A percentile compares a stretch with the other conserved stretches of the same genome.
Conservation (phyloP, 176 grass and related monocot species). For the Zizania latifolia region DNA sequence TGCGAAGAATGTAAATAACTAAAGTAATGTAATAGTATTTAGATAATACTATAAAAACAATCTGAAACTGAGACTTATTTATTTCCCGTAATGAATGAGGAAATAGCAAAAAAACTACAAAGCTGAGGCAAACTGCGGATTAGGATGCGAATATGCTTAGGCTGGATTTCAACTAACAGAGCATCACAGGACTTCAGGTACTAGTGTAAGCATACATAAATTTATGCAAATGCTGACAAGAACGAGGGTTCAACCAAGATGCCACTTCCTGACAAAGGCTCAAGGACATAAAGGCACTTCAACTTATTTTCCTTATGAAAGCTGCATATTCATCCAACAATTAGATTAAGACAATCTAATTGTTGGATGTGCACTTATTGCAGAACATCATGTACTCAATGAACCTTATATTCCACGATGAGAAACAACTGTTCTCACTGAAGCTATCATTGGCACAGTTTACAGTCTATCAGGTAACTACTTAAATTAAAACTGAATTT, state of each 20-base stretch:
- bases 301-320: background rate
- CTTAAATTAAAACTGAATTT: constrained; percentile 1
- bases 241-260: background rate
- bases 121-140: background rate
- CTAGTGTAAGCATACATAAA: background rate
- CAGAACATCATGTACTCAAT: background rate
- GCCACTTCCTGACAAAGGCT: background rate
- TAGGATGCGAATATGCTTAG: background rate
- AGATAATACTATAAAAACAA: too few relatives aligned
- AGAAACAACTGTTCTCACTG: background rate
- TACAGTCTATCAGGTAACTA: constrained; percentile 3
- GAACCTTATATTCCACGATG: background rate
- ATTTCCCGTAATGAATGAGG: background rate
- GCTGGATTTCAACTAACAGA: background rate
- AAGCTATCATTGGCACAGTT: background rate
- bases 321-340: background rate
- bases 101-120: background rate
- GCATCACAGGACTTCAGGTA: background rate
- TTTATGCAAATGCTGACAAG: constrained; percentile 5
- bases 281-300: background rate
- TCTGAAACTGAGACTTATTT: too few relatives aligned
- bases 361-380: background rate
- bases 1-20: too few relatives aligned
- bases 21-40: too few relatives aligned
- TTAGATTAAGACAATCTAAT: background rate